A percentile compares a stretch with the other conserved stretches of the same genome.
phyloP scores from a whole-genome alignment of 1,284 basidiomycete species.

The Laetiporus sulphureus region DNA sequence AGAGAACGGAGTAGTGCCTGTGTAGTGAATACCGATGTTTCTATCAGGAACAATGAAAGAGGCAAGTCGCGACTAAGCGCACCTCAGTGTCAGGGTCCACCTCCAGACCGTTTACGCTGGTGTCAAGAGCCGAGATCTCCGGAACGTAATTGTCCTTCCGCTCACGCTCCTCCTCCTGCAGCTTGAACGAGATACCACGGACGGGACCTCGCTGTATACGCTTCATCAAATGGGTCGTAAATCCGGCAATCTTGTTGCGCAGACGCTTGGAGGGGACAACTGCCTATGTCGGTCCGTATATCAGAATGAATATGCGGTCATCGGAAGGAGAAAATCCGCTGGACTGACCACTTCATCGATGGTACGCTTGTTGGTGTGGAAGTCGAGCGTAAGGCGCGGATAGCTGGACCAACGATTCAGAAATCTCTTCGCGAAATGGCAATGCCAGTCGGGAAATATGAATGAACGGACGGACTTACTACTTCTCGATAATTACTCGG shows the following conservation, averaged over 20 bases:
- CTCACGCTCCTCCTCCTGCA: slow-evolving; percentile 99
- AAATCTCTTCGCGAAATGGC: background rate
- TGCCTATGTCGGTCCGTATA: slow-evolving; percentile 47
- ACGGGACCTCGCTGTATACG: slow-evolving; percentile 99
- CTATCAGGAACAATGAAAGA: background rate
- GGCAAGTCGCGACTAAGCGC: slow-evolving; percentile 24
- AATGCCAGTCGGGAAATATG: background rate
- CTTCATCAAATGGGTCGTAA: slow-evolving; percentile 99
- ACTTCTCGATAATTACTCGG: slow-evolving; percentile 99
- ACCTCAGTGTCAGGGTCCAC: slow-evolving; percentile 92
- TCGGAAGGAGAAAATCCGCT: background rate
- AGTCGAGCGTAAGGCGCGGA: slow-evolving; percentile 93
- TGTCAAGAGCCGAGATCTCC: slow-evolving; percentile 92
- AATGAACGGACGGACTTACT: slow-evolving; percentile 51
- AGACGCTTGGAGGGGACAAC: slow-evolving; percentile 98
- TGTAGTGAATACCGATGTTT: background rate
- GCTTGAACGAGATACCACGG: slow-evolving; percentile 99
- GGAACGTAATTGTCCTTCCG: slow-evolving; percentile 99
- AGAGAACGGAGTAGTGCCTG: slow-evolving; percentile 83
- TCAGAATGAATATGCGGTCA: no score
- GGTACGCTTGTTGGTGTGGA: slow-evolving; percentile 99
- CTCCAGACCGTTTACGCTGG: slow-evolving; percentile 67
- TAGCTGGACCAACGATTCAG: slow-evolving; percentile 47
- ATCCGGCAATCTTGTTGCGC: slow-evolving; percentile 99
- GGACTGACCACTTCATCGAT: slow-evolving; percentile 93